Base-by-base conservation (phyloP, 1,284 basidiomycete genomes). In the Ustilago hordei region DNA sequence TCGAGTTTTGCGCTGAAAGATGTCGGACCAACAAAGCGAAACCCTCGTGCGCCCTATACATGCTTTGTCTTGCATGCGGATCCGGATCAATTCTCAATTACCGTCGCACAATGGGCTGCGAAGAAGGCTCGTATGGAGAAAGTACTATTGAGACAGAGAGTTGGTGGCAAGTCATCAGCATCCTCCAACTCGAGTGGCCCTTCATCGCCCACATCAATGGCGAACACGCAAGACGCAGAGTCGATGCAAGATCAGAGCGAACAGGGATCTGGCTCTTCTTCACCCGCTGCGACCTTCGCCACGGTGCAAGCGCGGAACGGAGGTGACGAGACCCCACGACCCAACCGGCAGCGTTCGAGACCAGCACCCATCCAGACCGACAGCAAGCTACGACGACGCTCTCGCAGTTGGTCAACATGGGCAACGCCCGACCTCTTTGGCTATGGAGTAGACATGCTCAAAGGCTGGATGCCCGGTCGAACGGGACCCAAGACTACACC, bases 391-490 rank as follows among this genome's bases (percentile, higher is more conserved):
- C 50, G 71, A 41, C 55, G 62, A 12, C 38, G 73, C 5, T 75
- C 73, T 8, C 53, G 59, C 28, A 79, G 79, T 64, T 75, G 76
- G 76, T 78, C 75, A 15, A 64, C 50, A n/a, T 80, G 79, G 79
- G 61, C 69, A 3, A 60, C 75, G 2, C 70, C 79, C 1, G 79
- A 73, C 39, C 62, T 81, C 15, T 74, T 80, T 35, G 79, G 79
- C 0, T 75, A 72, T 32, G 78, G 75, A 31, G 64, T 69, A 34
- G 79, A 81, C 57, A 75, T 80, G 75, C 66, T 81, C 41, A 81
- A 81, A 64, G 79, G 79, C n/a, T 77, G 76, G 67, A 63, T 65
- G 59, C 69, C 79, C 2, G 79, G 79, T 12, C 58, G 62, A 8
- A 59, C 39, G 13, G 63, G 56, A 1, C 67, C 61, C 8, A 71